Evolutionary conservation across 1,284 basidiomycete species (phyloP), one percentile per base, ranked within the genome.

Genomic region (Sanghuangporus weigelae): DNA sequence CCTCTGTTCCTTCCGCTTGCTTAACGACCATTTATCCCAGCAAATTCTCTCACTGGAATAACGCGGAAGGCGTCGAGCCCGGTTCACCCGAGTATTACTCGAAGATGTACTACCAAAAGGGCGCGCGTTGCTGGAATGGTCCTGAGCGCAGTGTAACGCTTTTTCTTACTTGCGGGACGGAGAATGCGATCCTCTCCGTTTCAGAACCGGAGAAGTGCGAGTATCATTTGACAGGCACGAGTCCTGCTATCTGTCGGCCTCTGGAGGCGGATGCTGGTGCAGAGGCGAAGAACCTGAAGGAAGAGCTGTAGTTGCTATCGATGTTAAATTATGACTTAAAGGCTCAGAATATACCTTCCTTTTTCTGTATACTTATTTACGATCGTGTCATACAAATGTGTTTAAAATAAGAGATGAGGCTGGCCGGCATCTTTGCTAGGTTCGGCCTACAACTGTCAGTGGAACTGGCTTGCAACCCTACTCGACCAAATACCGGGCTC

Each of bases 171-270:
- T 99, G 96, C 71, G 96, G 94, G 1, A 88, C 83, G 3, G 89
- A 94, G 70, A 98, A 98, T 70, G 84, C 81, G 6, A 74, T 99
- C n/a, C 74, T 89, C 12, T 84, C 88, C 1, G 87, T 99, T 3
- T 83, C 85, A 56, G 96, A 99, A 78, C 82, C 93, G 7, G 96
- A 99, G 76, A 99, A 99, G 78, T 99, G 96, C 78, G 94, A 96
- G 76, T 99, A 99, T 73, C 85, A 89, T 71, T 87, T 97, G 73
- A 92, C 87, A 57, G 93, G 86, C 11, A 93, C 91, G 35, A 87
- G 89, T 0, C 97, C 96, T 6, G 96, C 96, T 0, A 79, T 98
- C 40, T 99, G 96, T 75, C 81, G 87, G 73, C 90, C 92, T 31
- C 66, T 84, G 51, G 80, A 81, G 16, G 76, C 73, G 16, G 73